phyloP scores from a whole-genome alignment of 495 filamentous ascomycete species.

The Tuber melanosporum region DNA sequence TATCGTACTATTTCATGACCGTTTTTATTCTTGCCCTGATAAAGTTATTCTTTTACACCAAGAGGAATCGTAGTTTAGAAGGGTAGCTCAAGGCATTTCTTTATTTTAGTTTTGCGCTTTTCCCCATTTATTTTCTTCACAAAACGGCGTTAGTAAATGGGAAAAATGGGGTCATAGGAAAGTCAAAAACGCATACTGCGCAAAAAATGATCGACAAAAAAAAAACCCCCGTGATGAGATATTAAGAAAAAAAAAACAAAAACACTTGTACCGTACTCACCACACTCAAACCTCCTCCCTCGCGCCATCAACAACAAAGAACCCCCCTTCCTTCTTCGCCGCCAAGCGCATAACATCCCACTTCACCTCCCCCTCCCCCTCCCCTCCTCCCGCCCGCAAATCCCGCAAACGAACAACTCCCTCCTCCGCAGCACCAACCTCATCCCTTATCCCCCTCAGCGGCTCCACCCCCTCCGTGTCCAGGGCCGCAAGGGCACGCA shows the following conservation, averaged over 20 bases:
- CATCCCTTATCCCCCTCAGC: slow-evolving; percentile 72
- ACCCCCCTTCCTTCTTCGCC: slow-evolving; percentile 25
- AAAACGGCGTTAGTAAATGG: not conserved
- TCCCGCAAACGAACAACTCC: slow-evolving; percentile 21
- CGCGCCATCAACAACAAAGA: slow-evolving; percentile 39
- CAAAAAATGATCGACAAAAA: slow-evolving; percentile 10
- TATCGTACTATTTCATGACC: slow-evolving; percentile 13
- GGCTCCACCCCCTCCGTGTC: slow-evolving; percentile 66
- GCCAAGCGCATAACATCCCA: slow-evolving; percentile 24
- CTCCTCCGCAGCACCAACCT: slow-evolving; percentile 50
- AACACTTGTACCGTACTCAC: not conserved
- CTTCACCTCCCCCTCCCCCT: slow-evolving; percentile 12
- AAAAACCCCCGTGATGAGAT: not conserved
- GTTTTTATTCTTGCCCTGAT: slow-evolving; percentile 9
- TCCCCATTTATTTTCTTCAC: not conserved
- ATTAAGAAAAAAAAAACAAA: not conserved
- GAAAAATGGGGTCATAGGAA: not conserved
- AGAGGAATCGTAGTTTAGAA: not conserved
- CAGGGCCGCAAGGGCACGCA: slow-evolving; percentile 72
- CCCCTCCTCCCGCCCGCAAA: slow-evolving; percentile 14
- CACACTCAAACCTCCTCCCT: slow-evolving; percentile 14
- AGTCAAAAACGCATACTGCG: slow-evolving; percentile 5
- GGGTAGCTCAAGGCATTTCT: slow-evolving; percentile 3
- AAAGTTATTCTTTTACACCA: not conserved
- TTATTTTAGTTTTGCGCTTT: slow-evolving; percentile 2